These are phyloP conservation scores for Phaeophleospora eucalypticola DNA, from an alignment of 2,329 filamentous ascomycete genomes.

Conservation along the genomic window DNA sequence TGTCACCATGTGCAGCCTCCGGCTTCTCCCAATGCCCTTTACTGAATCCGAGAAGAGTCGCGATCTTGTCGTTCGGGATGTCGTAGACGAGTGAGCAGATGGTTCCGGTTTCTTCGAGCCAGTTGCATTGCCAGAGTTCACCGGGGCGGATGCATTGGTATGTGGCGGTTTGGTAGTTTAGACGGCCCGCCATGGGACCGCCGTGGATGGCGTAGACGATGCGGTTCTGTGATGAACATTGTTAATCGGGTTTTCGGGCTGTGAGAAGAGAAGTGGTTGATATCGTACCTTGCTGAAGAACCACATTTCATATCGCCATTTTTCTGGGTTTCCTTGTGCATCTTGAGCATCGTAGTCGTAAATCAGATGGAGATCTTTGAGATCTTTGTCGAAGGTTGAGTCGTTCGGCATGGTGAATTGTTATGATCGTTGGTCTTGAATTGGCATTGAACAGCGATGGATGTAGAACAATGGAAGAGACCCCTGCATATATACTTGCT, in stretches of 20 bases:
- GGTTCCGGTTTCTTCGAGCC: slow-evolving; percentile 59
- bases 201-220: slow-evolving; percentile 59
- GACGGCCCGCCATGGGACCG: slow-evolving; percentile 55
- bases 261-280: slow-evolving; percentile 24
- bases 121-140: slow-evolving; percentile 58
- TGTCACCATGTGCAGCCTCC: slow-evolving; percentile 52
- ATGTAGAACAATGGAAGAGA: neutral
- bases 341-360: slow-evolving; percentile 54
- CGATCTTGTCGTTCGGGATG: slow-evolving; percentile 47
- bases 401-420: neutral
- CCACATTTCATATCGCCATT: slow-evolving; percentile 61
- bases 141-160: slow-evolving; percentile 57
- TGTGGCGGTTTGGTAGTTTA: slow-evolving; percentile 52
- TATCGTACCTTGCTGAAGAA: slow-evolving; percentile 45
- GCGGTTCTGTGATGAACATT: slow-evolving; percentile 29
- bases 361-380: slow-evolving; percentile 52
- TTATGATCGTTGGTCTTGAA: neutral
- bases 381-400: slow-evolving; percentile 46
- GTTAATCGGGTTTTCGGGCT: neutral
- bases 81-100: slow-evolving; percentile 55
- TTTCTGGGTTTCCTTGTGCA: slow-evolving; percentile 47
- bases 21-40: slow-evolving; percentile 53
- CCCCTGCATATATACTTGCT: neutral
- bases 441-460: neutral
- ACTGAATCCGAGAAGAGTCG: slow-evolving; percentile 52